Percentiles rank a stretch among this genome's conserved stretches.
Evolutionary conservation across 768 basidiomycete species (phyloP).

Genomic region (Strobilomyces echinocephalus): DNA sequence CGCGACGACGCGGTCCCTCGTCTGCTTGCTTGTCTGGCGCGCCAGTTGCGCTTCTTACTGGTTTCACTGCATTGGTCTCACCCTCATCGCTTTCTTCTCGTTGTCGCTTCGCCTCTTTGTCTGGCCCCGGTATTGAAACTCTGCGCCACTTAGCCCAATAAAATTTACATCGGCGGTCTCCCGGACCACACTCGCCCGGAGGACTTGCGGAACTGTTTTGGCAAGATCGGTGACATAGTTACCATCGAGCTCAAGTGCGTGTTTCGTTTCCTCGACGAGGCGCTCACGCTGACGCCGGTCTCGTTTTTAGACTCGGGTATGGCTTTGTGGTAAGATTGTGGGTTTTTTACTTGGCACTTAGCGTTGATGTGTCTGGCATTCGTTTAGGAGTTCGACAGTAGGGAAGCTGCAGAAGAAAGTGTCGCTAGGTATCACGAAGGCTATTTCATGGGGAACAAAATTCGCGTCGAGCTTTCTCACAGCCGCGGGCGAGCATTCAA

Average conservation of each 20-base stretch:
- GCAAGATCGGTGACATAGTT: conserved; percentile 71
- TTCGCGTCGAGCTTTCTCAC: conserved; percentile 81
- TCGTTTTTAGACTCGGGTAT: conserved; percentile 63
- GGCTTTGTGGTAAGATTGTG: conserved; percentile 74
- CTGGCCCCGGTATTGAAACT: conserved; percentile 56
- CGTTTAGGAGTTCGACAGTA: conserved; percentile 73
- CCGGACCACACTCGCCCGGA: conserved; percentile 84
- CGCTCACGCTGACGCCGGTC: conserved; percentile 9
- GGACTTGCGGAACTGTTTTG: conserved; percentile 82
- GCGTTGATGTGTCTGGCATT: background rate
- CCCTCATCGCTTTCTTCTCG: conserved; percentile 40
- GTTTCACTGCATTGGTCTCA: conserved; percentile 34
- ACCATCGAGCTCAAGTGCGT: conserved; percentile 83
- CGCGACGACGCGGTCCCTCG: conserved; percentile 17
- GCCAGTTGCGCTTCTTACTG: conserved; percentile 19
- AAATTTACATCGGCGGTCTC: conserved; percentile 87
- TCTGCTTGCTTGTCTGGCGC: conserved; percentile 35
- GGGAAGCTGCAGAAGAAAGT: conserved; percentile 80
- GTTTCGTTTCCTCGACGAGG: conserved; percentile 6
- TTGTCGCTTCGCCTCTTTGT: conserved; percentile 46
- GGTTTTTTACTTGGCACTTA: background rate
- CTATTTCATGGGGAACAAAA: conserved; percentile 89
- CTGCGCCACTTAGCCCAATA: conserved; percentile 81
- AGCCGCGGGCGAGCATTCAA: conserved; percentile 79
- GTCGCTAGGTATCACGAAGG: conserved; percentile 87